Evolutionary conservation across 371 early-diverging fungal species (phyloP).

Genomic region (Circinella umbellata): DNA sequence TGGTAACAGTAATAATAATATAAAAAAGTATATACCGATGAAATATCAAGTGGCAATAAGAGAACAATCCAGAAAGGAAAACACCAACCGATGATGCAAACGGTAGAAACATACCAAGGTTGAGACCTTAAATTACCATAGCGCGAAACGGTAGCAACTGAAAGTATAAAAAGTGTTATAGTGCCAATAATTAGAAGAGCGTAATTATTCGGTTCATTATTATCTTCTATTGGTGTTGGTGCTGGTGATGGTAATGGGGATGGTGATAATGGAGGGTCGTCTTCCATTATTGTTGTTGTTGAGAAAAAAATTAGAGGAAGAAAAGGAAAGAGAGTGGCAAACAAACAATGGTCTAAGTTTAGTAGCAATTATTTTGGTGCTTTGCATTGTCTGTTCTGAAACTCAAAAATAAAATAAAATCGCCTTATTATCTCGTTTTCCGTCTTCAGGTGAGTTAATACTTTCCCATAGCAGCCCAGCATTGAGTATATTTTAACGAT

Average conservation of each 20-base stretch:
- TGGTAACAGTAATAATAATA: neutral
- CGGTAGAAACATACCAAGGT: slow-evolving; percentile 73
- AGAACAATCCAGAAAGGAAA: slow-evolving; percentile 90
- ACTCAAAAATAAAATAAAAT: neutral
- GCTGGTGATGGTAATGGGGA: neutral
- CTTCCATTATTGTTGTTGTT: neutral
- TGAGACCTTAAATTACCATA: slow-evolving; percentile 74
- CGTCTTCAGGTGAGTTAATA: no score
- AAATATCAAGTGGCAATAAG: slow-evolving; percentile 88
- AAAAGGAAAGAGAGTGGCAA: neutral
- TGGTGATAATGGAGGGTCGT: slow-evolving; percentile 3
- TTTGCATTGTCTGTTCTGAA: neutral
- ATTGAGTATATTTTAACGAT: no score
- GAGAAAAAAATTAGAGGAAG: neutral
- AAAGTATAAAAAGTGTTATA: slow-evolving; percentile 55
- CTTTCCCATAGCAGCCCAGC: no score
- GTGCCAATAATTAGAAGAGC: slow-evolving; percentile 59
- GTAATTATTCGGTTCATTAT: slow-evolving; percentile 27
- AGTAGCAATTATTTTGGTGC: neutral
- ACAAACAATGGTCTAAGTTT: neutral
- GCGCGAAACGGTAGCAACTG: slow-evolving; percentile 66
- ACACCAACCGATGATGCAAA: slow-evolving; percentile 78
- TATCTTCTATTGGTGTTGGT: neutral
- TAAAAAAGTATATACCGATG: slow-evolving; percentile 69
- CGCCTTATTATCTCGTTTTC: no score